Evolutionary conservation across 495 filamentous ascomycete genomes (phyloP).

Genomic region (Patellaria atrata): DNA sequence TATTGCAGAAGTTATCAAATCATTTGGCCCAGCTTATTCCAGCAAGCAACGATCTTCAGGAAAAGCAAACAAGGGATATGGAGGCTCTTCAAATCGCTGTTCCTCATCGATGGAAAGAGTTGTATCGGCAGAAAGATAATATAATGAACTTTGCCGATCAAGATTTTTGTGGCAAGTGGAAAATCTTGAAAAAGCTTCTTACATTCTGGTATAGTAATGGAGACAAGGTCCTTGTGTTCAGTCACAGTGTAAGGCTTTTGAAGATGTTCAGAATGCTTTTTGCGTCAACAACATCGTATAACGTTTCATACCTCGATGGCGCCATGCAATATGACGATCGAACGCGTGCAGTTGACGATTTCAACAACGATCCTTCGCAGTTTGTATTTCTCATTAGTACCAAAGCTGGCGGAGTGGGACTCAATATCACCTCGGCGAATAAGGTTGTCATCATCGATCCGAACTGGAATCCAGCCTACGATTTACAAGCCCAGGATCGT

Average conservation of each 20-base stretch:
- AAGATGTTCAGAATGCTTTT: conserved; percentile 81
- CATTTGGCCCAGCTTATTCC: conserved; percentile 86
- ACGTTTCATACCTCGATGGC: conserved; percentile 81
- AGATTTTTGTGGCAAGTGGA: conserved; percentile 96
- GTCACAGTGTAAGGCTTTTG: conserved; percentile 71
- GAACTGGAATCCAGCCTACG: conserved; percentile 91
- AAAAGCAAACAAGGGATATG: conserved; percentile 73
- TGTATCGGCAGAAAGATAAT: conserved; percentile 62
- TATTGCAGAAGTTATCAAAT: conserved; percentile 77
- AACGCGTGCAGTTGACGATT: conserved; percentile 63
- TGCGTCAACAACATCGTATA: conserved; percentile 68
- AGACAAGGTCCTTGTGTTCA: conserved; percentile 90
- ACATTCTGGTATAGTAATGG: conserved; percentile 79
- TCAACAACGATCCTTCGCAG: conserved; percentile 75
- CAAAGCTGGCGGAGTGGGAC: conserved; percentile 72
- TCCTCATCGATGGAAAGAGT: conserved; percentile 59
- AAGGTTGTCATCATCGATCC: conserved; percentile 97
- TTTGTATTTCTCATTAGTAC: conserved; percentile 97
- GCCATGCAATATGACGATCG: conserved; percentile 78
- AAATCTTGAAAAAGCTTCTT: conserved; percentile 72
- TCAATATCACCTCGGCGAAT: conserved; percentile 96
- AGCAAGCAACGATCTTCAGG: conserved; percentile 43
- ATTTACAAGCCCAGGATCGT: conserved; percentile 91
- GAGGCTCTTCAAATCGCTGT: conserved; percentile 61
- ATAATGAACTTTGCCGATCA: conserved; percentile 75